Conservation (phyloP, 345 rosid genomes). For the Bruguiera gymnorhiza region DNA sequence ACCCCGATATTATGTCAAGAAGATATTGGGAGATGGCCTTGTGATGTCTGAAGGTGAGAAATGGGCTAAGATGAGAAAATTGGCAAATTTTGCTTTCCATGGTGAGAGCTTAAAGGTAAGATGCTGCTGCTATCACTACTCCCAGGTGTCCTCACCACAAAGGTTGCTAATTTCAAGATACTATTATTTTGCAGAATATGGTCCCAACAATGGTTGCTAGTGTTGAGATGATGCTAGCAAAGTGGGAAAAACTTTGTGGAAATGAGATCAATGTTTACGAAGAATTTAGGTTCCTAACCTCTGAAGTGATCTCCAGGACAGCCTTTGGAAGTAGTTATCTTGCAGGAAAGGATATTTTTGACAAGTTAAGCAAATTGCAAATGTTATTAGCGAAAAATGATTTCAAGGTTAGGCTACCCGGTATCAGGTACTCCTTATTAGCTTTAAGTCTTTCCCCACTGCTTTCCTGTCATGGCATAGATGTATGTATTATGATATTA, state of each 20-base stretch:
- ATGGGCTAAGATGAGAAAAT: too few species aligned
- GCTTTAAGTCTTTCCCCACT: background rate
- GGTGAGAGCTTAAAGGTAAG: too few species aligned
- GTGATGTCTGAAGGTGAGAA: too few species aligned
- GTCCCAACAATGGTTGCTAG: constrained; percentile 13
- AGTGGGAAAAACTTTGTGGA: constrained; percentile 33
- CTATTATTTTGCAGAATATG: constrained; percentile 3
- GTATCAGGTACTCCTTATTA: background rate
- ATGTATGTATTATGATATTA: background rate
- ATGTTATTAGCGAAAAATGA: background rate
- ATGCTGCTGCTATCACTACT: too few species aligned
- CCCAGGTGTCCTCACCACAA: too few species aligned
- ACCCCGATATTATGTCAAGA: too few species aligned
- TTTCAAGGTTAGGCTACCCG: constrained; percentile 8
- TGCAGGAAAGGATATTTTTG: constrained; percentile 43
- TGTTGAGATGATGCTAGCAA: constrained; percentile 31
- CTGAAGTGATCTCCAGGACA: constrained; percentile 51
- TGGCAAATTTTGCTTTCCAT: too few species aligned
- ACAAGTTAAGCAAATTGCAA: constrained; percentile 25
- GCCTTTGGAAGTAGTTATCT: constrained; percentile 50
- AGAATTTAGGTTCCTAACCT: constrained; percentile 42
- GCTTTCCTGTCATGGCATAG: background rate
- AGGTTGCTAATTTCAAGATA: too few species aligned
- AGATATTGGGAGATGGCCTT: too few species aligned
- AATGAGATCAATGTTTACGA: constrained; percentile 39